Base-by-base conservation (phyloP, 108 stramenopile genomes). In the Nitzschia sp. region DNA sequence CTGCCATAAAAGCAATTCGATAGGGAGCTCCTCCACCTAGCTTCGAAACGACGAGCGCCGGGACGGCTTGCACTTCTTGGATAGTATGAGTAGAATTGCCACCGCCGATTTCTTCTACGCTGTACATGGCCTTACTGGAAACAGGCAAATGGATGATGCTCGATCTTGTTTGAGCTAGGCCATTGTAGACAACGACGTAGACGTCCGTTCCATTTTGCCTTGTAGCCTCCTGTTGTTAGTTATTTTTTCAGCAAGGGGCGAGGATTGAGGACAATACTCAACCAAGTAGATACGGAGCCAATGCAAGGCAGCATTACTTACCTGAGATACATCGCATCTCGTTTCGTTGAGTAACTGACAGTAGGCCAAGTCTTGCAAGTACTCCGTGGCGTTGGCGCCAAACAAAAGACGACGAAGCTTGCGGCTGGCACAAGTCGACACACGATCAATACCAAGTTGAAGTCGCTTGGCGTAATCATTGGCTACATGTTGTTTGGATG, bases 401-500 rank as follows among this genome's bases (percentile, higher is more conserved):
- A 66, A 66, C 25, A 66, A 33, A 2, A 66, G 66, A 9, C 55
- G 26, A 13, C 82, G 78, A 0, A 91, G 61, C 58, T 77, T 69
- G 19, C 69, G 26, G 16, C 71, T 76, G 17, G 91, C 68, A 61
- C 73, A 81, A 27, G 64, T 23, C 31, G 69, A 58, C 30, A 86
- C 88, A 53, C 61, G 67, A 62, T 88, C 68, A 35, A 96, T 80
- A 0, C 92, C 95, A 11, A 32, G 61, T 41, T 86, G 70, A 34
- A 96, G 56, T 41, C 80, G 65, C 61, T 88, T 89, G 27, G 89
- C 86, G 64, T 97, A 97, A 74, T 97, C 97, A 68, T 93, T 75
- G 4, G 95, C 87, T 6, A 97, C 97, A 63, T 90, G 89, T 71
- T 96, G 96, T 60, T 92, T 92, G 48, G 80, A 71, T 5, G 96